A percentile compares a stretch with the other conserved stretches of the same genome.
Conservation (phyloP, 2,329 filamentous ascomycete genomes). For the Talaromyces amestolkiae region DNA sequence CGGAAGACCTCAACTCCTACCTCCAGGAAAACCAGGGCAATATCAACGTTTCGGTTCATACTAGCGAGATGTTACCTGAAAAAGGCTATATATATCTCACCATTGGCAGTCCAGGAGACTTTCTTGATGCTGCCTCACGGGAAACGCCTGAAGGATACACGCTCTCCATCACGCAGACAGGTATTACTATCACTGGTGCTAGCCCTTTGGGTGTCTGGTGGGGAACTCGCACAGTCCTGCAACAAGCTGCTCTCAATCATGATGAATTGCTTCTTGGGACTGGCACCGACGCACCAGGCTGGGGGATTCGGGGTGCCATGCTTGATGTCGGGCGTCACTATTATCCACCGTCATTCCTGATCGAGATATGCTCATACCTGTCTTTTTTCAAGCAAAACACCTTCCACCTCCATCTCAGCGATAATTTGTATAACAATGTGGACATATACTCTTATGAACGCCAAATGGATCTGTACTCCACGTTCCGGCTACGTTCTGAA, state of each 20-base stretch:
- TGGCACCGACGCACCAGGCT: conserved; percentile 51
- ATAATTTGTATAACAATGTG: conserved; percentile 52
- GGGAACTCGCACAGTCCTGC: conserved; percentile 55
- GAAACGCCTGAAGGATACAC: conserved; percentile 52
- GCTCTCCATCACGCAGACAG: conserved; percentile 41
- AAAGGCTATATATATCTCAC: conserved; percentile 48
- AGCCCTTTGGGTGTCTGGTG: conserved; percentile 56
- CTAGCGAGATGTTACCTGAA: not conserved
- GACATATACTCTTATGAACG: conserved; percentile 45
- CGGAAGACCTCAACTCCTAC: conserved; percentile 32
- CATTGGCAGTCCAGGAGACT: conserved; percentile 41
- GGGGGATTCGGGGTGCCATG: conserved; percentile 49
- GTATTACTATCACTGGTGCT: conserved; percentile 50
- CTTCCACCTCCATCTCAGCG: conserved; percentile 56
- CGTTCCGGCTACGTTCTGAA: conserved; percentile 54
- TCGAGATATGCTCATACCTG: conserved; percentile 56
- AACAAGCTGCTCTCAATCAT: conserved; percentile 45
- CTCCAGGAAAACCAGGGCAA: conserved; percentile 21
- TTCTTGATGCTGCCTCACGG: conserved; percentile 47
- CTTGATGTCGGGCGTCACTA: conserved; percentile 54
- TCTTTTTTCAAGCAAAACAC: conserved; percentile 60
- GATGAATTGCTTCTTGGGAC: conserved; percentile 43
- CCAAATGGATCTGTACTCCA: conserved; percentile 49
- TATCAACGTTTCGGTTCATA: conserved; percentile 13
- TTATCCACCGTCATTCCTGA: conserved; percentile 53